Conservation (phyloP, 345 rosid genomes). For the Orychophragmus violaceus region DNA sequence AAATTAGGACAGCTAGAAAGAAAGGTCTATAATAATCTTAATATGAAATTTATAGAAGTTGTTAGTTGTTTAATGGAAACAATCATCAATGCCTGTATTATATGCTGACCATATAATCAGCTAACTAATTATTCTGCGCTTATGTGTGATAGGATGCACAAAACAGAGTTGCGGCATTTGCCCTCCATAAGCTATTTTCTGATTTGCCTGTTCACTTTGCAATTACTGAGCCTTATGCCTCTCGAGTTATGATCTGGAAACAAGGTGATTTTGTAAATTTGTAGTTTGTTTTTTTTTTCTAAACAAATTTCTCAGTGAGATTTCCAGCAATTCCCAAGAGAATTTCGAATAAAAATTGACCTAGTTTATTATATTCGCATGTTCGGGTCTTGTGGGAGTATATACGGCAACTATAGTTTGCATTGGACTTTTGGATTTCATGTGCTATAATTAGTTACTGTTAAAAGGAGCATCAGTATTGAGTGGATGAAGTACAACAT, state of each 20-base stretch:
- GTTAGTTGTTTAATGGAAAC: neutral
- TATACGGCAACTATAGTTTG: neutral
- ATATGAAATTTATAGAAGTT: conserved; percentile 1
- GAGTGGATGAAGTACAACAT: neutral
- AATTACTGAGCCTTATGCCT: conserved; percentile 66
- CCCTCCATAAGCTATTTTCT: conserved; percentile 67
- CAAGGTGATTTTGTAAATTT: conserved; percentile 45
- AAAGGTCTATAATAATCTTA: conserved; percentile 1
- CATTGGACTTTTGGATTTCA: neutral
- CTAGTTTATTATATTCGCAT: neutral
- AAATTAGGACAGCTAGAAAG: neutral
- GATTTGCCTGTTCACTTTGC: conserved; percentile 70
- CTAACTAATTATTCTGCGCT: conserved; percentile 5
- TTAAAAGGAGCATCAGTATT: neutral
- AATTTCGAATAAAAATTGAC: neutral
- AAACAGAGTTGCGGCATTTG: conserved; percentile 71
- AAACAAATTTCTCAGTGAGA: neutral
- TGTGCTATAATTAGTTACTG: neutral
- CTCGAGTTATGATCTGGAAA: conserved; percentile 64
- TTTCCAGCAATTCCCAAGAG: neutral
- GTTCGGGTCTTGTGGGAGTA: no score
- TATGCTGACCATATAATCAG: neutral
- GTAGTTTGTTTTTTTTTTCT: neutral
- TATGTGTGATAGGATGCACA: conserved; percentile 72
- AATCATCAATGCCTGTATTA: neutral